Evolutionary conservation across 768 basidiomycete genomes (phyloP).

Genomic region (Lactarius sanguifluus): DNA sequence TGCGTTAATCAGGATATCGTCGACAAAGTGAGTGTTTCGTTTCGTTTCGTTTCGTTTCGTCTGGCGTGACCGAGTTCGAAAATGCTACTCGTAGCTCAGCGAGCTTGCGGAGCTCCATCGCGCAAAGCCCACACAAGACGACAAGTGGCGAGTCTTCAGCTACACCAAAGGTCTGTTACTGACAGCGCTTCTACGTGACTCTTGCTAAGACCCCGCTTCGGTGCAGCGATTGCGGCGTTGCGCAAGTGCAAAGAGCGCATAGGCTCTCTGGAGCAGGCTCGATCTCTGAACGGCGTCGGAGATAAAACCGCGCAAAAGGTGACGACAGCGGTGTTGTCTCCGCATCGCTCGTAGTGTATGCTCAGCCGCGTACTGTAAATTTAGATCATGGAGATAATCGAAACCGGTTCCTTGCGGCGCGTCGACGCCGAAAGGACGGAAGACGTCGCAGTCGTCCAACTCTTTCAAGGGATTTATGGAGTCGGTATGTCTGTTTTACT

Average conservation of each 20-base stretch:
- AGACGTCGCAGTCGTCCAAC: slow-evolving; percentile 52
- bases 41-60: background rate
- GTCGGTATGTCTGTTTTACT: slow-evolving; percentile 56
- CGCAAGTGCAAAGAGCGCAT: slow-evolving; percentile 59
- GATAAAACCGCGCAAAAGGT: slow-evolving; percentile 77
- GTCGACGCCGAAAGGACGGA: slow-evolving; percentile 66
- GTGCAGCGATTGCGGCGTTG: slow-evolving; percentile 58
- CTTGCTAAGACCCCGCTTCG: background rate
- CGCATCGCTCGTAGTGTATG: background rate
- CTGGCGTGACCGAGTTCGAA: background rate
- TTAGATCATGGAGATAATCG: slow-evolving; percentile 79
- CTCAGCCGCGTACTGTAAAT: background rate
- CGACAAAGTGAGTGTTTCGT: slow-evolving; percentile 53
- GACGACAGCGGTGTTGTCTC: background rate
- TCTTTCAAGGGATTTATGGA: slow-evolving; percentile 83
- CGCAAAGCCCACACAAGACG: slow-evolving; percentile 56
- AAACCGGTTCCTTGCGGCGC: slow-evolving; percentile 69
- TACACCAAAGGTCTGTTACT: slow-evolving; percentile 61
- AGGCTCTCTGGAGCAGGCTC: slow-evolving; percentile 56
- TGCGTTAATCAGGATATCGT: slow-evolving; percentile 73
- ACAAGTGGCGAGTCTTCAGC: slow-evolving; percentile 64
- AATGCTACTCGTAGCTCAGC: slow-evolving; percentile 48
- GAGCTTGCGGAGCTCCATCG: slow-evolving; percentile 67
- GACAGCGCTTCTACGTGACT: background rate
- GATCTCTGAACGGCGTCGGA: slow-evolving; percentile 59